Percentiles rank a stretch among this genome's conserved stretches.
phyloP scores from a whole-genome alignment of 2,329 filamentous ascomycete genomes.

The Alternaria gaisen region DNA sequence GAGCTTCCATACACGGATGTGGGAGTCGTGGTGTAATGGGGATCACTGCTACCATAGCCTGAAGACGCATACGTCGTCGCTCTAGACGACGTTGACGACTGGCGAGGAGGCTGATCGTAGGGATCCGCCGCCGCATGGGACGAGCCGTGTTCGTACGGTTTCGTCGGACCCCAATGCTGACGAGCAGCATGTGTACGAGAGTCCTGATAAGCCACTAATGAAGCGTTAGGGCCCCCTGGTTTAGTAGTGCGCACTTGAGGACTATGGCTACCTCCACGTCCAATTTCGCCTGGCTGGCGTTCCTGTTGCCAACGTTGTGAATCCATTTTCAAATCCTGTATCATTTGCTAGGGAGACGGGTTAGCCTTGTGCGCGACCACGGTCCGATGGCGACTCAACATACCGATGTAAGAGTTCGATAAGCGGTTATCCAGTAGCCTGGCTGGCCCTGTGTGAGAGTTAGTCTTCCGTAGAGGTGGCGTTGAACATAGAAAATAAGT shows the following conservation, averaged over 20 bases:
- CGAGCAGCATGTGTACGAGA: conserved; percentile 54
- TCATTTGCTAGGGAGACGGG: conserved; percentile 54
- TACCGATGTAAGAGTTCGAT: conserved; percentile 62
- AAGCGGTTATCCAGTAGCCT: conserved; percentile 62
- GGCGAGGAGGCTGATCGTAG: conserved; percentile 25
- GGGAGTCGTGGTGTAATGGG: conserved; percentile 46
- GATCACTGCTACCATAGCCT: conserved; percentile 36
- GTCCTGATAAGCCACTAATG: conserved; percentile 55
- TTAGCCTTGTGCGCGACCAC: conserved; percentile 25
- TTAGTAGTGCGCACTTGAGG: conserved; percentile 51
- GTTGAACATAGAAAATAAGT: conserved; percentile 22
- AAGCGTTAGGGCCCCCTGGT: conserved; percentile 57
- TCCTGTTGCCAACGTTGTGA: conserved; percentile 56
- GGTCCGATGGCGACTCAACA: conserved; percentile 23
- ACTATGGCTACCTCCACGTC: conserved; percentile 58
- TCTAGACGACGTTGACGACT: conserved; percentile 23
- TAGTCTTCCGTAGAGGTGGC: conserved; percentile 20
- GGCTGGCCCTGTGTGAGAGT: conserved; percentile 48
- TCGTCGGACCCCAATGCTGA: conserved; percentile 53
- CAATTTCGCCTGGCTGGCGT: conserved; percentile 43
- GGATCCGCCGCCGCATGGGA: conserved; percentile 25
- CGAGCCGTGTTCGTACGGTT: conserved; percentile 33
- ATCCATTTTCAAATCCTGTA: conserved; percentile 59
- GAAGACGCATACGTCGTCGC: conserved; percentile 26
- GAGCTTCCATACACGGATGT: conserved; percentile 37